Conservation (phyloP, 2,329 filamentous ascomycete genomes). For the Sclerotiophoma versabilis region DNA sequence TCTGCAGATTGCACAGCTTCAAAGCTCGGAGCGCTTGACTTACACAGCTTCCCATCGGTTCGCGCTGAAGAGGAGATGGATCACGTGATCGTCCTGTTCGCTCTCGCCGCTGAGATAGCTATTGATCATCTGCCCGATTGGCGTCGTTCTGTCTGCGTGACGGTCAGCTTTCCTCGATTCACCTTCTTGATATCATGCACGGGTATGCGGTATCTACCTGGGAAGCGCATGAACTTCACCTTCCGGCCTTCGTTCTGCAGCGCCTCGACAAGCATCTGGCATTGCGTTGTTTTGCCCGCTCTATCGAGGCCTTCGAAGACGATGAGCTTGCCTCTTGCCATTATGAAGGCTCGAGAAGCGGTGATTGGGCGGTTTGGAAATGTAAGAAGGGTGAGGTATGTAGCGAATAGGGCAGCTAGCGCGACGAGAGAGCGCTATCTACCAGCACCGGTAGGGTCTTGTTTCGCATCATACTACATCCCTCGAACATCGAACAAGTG, state of each 20-base stretch:
- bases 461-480: background rate
- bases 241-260: conserved; percentile 60
- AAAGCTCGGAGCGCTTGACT: no score
- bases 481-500: background rate
- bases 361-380: background rate
- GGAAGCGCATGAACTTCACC: conserved; percentile 70
- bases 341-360: conserved; percentile 6
- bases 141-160: conserved; percentile 74
- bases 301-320: conserved; percentile 89
- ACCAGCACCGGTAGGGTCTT: no score
- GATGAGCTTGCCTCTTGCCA: conserved; percentile 73
- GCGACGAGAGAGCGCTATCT: no score
- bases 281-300: conserved; percentile 92
- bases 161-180: background rate
- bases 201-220: no score
- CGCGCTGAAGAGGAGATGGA: conserved; percentile 88
- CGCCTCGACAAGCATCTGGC: conserved; percentile 67
- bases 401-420: conserved; percentile 14
- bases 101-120: conserved; percentile 75
- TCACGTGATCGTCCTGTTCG: conserved; percentile 84
- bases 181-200: no score
- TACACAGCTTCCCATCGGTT: conserved; percentile 81
- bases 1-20: no score
- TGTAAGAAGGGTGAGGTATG: background rate
- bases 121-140: conserved; percentile 88